These are phyloP conservation scores for Wickerhamomyces hampshirensis DNA, from an alignment of 805 yeast species.

Conservation along the genomic window DNA sequence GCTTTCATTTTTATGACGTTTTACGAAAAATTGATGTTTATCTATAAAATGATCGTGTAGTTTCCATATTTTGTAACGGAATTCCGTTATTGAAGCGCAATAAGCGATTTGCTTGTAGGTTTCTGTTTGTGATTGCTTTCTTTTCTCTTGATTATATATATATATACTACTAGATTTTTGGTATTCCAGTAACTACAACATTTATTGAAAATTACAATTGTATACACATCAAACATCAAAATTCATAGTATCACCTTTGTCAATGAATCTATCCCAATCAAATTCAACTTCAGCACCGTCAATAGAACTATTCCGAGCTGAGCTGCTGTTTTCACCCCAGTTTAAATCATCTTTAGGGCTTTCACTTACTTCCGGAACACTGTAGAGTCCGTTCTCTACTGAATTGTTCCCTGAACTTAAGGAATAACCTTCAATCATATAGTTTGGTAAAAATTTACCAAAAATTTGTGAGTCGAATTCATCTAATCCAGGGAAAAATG, in stretches of 20 bases:
- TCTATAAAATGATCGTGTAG: background rate
- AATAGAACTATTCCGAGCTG: background rate
- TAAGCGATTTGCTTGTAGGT: too few species aligned
- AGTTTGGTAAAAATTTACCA: constrained; percentile 77
- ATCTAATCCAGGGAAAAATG: constrained; percentile 31
- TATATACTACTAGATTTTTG: too few species aligned
- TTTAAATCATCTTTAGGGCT: constrained; percentile 13
- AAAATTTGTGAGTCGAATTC: constrained; percentile 77
- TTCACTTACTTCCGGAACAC: constrained; percentile 5
- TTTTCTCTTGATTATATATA: too few species aligned
- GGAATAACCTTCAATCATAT: constrained; percentile 44
- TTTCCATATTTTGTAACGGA: too few species aligned
- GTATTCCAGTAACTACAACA: too few species aligned
- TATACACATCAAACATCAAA: constrained; percentile 5
- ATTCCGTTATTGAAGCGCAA: too few species aligned
- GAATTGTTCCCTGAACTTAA: constrained; percentile 1
- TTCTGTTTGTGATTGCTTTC: too few species aligned
- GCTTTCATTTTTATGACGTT: too few species aligned
- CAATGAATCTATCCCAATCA: constrained; percentile 26
- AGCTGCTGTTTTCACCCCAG: background rate
- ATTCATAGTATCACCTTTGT: constrained; percentile 16
- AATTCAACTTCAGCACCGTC: constrained; percentile 13
- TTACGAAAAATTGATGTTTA: background rate
- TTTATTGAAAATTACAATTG: background rate
- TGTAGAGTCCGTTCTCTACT: constrained; percentile 1